A percentile compares a stretch with the other conserved stretches of the same genome.
phyloP scores from a whole-genome alignment of 768 basidiomycete genomes.

The Neoboletus subvelutipes region DNA sequence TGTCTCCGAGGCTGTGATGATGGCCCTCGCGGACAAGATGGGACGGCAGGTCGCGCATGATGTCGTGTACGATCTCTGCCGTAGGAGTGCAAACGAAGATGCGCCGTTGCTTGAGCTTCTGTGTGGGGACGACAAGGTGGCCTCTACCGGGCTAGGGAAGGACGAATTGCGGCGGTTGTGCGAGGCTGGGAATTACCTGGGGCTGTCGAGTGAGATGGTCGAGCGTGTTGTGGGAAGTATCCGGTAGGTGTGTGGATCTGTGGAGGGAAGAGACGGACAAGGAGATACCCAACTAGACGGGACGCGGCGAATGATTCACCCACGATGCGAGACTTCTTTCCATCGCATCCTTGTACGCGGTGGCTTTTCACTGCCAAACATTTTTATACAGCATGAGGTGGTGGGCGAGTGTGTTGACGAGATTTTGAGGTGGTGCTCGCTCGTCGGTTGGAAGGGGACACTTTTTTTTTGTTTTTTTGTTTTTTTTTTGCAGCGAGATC shows the following conservation, averaged over 20 bases:
- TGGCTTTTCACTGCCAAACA: background rate
- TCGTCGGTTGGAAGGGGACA: background rate
- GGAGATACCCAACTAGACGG: conserved; percentile 6
- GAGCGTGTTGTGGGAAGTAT: conserved; percentile 10
- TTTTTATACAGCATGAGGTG: background rate
- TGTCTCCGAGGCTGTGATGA: conserved; percentile 49
- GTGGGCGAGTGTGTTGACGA: background rate
- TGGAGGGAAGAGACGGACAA: background rate
- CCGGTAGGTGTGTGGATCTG: background rate
- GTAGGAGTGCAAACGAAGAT: conserved; percentile 25
- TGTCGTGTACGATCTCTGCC: conserved; percentile 43
- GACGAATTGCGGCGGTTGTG: conserved; percentile 35
- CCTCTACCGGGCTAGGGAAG: conserved; percentile 22
- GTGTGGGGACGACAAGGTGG: conserved; percentile 28
- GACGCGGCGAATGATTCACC: conserved; percentile 7
- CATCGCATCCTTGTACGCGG: background rate
- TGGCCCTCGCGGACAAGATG: conserved; percentile 41
- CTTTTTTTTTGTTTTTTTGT: background rate
- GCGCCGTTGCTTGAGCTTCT: conserved; percentile 36
- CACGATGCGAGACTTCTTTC: background rate
- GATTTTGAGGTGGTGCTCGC: background rate
- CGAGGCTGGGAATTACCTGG: conserved; percentile 40
- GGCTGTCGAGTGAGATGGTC: conserved; percentile 34
- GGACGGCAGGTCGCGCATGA: conserved; percentile 49
- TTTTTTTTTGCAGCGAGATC: background rate